phyloP scores from a whole-genome alignment of 192 early-diverging fungal genomes.

The Linnemannia schmuckeri region DNA sequence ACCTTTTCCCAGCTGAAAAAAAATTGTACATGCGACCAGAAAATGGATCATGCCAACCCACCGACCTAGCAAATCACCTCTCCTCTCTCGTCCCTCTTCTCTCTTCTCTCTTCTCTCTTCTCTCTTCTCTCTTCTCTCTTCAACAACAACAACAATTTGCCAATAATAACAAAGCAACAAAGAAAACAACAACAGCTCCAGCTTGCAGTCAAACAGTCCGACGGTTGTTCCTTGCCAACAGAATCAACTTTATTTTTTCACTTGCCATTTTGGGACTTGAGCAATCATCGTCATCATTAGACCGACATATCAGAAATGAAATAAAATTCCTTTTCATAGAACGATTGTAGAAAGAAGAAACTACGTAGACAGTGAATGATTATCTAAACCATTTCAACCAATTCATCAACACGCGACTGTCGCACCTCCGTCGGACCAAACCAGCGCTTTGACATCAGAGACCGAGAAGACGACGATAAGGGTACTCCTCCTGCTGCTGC shows the following conservation, averaged over 20 bases:
- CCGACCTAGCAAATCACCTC: too few species aligned
- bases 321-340: too few species aligned
- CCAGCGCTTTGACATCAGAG: slow-evolving; percentile 1
- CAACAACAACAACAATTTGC: neutral
- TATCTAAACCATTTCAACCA: neutral
- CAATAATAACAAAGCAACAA: neutral
- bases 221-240: neutral
- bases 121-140: neutral
- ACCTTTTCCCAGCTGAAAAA: too few species aligned
- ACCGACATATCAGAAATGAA: neutral
- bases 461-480: neutral
- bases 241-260: neutral
- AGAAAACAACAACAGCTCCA: neutral
- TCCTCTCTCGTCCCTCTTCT: too few species aligned
- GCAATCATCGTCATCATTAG: neutral
- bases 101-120: neutral
- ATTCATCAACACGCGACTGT: neutral
- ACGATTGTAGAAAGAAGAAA: too few species aligned
- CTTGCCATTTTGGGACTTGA: neutral
- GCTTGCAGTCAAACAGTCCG: neutral
- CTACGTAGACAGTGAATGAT: too few species aligned
- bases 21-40: too few species aligned
- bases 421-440: neutral
- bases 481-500: too few species aligned
- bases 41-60: too few species aligned